Conservation (phyloP, 805 yeast species). For the Candida pseudofarinosa region DNA sequence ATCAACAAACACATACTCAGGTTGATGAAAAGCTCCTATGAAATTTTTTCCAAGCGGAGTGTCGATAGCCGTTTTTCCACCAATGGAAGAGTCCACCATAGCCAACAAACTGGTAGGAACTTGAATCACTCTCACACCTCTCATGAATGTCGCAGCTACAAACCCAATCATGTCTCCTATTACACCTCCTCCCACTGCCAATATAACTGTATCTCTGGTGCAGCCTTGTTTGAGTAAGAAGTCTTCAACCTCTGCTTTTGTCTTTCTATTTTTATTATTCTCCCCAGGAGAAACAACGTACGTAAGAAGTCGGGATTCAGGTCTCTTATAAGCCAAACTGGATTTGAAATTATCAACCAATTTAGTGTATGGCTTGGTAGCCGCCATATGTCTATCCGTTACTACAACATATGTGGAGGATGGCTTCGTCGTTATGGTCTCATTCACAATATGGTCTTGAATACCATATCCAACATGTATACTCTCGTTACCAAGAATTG, state of each 20-base stretch:
- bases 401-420: conserved; percentile 92
- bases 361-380: conserved; percentile 56
- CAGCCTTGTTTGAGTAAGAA: conserved; percentile 78
- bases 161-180: conserved; percentile 99
- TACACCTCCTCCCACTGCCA: conserved; percentile 97
- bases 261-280: conserved; percentile 77
- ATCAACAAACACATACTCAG: conserved; percentile 82
- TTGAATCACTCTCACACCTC: conserved; percentile 93
- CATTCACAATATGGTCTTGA: conserved; percentile 66
- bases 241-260: conserved; percentile 93
- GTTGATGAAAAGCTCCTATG: conserved; percentile 97
- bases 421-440: conserved; percentile 55
- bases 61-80: conserved; percentile 98
- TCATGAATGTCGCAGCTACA: conserved; percentile 99
- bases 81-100: conserved; percentile 97
- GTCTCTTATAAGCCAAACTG: conserved; percentile 33
- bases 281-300: conserved; percentile 91
- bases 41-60: conserved; percentile 95
- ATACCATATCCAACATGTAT: conserved; percentile 90
- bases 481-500: conserved; percentile 75
- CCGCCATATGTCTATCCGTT: conserved; percentile 76
- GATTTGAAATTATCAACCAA: conserved; percentile 42
- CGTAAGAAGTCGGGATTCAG: conserved; percentile 61
- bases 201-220: conserved; percentile 89
- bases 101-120: conserved; percentile 90